Evolutionary conservation across 345 rosid genomes (phyloP).

Genomic region (Corchorus olitorius): DNA sequence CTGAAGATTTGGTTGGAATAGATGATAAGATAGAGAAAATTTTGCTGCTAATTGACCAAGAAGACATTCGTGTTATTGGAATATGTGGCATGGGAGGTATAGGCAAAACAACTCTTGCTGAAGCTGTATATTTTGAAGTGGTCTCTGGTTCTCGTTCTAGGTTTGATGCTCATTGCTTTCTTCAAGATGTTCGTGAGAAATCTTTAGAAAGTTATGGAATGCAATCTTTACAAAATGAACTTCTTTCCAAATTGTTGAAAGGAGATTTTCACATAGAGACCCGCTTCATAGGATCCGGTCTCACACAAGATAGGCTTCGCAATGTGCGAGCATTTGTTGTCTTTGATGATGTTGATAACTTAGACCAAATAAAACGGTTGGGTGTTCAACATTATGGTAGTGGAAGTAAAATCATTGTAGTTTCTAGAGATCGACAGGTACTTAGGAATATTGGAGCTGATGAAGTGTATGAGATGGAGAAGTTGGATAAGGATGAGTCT

Average conservation of each 20-base stretch:
- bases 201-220: no score
- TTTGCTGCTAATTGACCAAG: not conserved
- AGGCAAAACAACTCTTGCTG: no score
- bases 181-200: no score
- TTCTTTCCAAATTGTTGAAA: not conserved
- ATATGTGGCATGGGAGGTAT: no score
- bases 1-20: not conserved
- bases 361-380: not conserved
- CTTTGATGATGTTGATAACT: not conserved
- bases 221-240: no score
- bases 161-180: no score
- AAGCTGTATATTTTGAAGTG: no score
- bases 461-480: not conserved
- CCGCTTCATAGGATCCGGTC: not conserved
- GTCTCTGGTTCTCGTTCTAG: no score
- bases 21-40: not conserved
- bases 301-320: not conserved
- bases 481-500: not conserved
- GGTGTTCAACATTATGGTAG: not conserved
- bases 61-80: no score
- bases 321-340: not conserved
- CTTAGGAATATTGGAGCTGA: not conserved
- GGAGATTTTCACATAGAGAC: not conserved
- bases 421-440: constrained; percentile 1
- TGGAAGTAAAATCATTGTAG: not conserved